phyloP scores from a whole-genome alignment of 257 asterid genomes.

The Solanum tacnaense region DNA sequence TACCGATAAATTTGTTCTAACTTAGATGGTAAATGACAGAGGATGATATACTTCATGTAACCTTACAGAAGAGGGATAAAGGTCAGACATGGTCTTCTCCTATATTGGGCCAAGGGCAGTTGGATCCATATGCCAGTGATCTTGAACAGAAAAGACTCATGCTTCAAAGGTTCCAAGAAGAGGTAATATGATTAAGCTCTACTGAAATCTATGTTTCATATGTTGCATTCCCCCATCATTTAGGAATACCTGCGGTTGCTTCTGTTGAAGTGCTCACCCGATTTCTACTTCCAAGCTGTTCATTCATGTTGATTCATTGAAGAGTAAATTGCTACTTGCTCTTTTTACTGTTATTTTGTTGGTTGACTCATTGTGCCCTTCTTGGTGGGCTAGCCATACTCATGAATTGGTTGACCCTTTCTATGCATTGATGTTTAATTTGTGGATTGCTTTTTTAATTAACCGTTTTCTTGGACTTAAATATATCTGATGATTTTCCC shows the following conservation, averaged over 20 bases:
- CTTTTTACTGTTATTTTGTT: neutral
- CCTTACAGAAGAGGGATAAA: conserved; percentile 91
- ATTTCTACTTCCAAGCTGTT: neutral
- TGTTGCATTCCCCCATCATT: neutral
- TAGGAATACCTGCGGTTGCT: neutral
- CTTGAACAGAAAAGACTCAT: conserved; percentile 92
- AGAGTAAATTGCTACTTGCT: neutral
- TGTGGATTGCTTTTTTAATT: neutral
- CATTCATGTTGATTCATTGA: neutral
- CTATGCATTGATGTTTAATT: neutral
- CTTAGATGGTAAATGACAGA: conserved; percentile 32
- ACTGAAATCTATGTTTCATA: no score
- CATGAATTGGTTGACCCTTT: neutral
- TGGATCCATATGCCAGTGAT: conserved; percentile 77
- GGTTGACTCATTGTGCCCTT: neutral
- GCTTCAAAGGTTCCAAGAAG: conserved; percentile 97
- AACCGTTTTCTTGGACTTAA: neutral
- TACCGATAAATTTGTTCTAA: neutral
- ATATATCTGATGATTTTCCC: neutral
- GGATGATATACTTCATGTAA: conserved; percentile 81
- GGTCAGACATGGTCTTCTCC: conserved; percentile 97
- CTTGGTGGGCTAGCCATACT: neutral
- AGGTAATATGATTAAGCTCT: conserved; percentile 38
- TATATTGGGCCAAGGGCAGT: conserved; percentile 68
- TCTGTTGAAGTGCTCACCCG: neutral